Evolutionary conservation across 495 filamentous ascomycete species (phyloP), one percentile per base, ranked within the genome.

Genomic region (Penicillium paradoxum): DNA sequence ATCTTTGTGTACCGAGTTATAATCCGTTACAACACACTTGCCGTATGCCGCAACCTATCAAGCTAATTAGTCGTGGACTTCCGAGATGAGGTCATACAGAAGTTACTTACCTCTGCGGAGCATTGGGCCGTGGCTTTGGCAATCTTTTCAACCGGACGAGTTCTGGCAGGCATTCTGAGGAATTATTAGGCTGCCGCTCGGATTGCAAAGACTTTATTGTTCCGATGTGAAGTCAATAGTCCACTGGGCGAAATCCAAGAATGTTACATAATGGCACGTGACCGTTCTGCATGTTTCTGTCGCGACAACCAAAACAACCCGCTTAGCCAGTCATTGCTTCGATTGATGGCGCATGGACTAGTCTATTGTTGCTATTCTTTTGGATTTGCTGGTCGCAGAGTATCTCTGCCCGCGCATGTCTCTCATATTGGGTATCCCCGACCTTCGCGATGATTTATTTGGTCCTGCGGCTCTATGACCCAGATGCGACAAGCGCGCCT

Each of bases 21-120:
- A 97, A 65, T 99, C 92, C 8, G 82, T 82, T 30, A 93, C 77
- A 51, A 99, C 82, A 66, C 93, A 99, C 77, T 91, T 91, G 45
- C 93, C 93, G 62, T 97, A 99, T 14, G 80, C 78, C 7, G 89
- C 78, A 45, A 87, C 84, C 92, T 97, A 59, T 45, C 52, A 40
- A 34, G 30, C 8, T n/a, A 45, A 32, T 50, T n/a, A 43, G 49
- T 65, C 48, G 10, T 15, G 42, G 32, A 60, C 46, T 44, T 21
- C 22, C 27, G 39, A 24, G 13, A 39, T 39, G 11, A 9, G 15
- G 32, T 43, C 2, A 56, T 34, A 45, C 33, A 27, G 18, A 49
- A 40, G 47, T 29, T 37, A 44, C 70, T 24, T 68, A 95, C 93
- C 80, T 97, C 88, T 18, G 76, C 66, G 11, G 89, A 83, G 74